Base-by-base conservation (phyloP, 78 protist species). In the slime mould (Dictyostelium discoideum) region DNA sequence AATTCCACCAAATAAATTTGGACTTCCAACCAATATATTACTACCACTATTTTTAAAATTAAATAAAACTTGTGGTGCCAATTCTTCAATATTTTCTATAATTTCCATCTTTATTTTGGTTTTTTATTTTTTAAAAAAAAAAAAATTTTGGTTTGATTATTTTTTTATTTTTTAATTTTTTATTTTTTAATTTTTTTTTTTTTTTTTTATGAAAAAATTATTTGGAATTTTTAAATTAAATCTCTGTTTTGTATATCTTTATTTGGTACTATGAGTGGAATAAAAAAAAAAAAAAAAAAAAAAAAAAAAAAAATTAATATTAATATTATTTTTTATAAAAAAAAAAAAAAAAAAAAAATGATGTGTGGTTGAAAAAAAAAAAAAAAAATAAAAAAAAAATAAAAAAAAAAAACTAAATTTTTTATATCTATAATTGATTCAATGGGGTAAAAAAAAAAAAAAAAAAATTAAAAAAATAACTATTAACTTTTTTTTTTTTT, bases 31-130 rank as follows among this genome's bases (percentile, higher is more conserved):
- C 37, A 44, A 37, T 24, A 67, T 24, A 22, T 50, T 44, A 20
- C 57, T 32, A 37, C 67, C 63, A 54, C 60, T 76, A 76, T 86
- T 86, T 57, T 80, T 78, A 14, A 88, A 20, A 18, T 80, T 77
- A 44, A 88, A 88, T 37, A 88, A 24, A 65, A 88, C 82, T 44
- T 88, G 93, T 20, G 54, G 93, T 18, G 86, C 93, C 24, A 88
- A 22, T 29, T 88, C 93, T 80, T 88, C 93, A 80, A 65, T 72
- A 48, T 72, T 65, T 69, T 50, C 72, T 1, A 85, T 24, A 37
- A 73, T 42, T 87, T 81, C 84, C 93, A 77, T 77, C 7, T 67
- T 67, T 22, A 8, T n/a, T 6, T 67, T 57, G 22, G 67, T 57
- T 57, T 57, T 18, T 18, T n/a, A n/a, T n/a, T 57, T 32, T 32